Percentiles rank a stretch among this genome's conserved stretches.
Evolutionary conservation across 2,329 filamentous ascomycete species (phyloP).

Genomic region (Curvularia spicifera): DNA sequence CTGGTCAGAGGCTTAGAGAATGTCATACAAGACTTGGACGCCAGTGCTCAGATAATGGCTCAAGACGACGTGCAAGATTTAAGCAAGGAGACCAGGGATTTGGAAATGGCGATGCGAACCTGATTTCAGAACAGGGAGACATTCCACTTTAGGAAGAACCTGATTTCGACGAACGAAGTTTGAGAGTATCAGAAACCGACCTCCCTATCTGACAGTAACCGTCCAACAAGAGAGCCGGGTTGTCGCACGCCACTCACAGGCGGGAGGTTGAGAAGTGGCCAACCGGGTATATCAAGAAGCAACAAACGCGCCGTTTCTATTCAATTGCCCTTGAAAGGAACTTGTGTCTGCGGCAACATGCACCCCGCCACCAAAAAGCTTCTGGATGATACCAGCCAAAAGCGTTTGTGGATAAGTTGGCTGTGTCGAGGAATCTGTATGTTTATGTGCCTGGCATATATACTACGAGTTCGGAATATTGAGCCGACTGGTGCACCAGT

Average conservation of each 20-base stretch:
- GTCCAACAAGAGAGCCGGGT: too few species aligned
- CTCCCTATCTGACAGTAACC: not conserved
- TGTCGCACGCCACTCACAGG: not conserved
- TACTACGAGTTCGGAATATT: not conserved
- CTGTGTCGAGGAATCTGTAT: not conserved
- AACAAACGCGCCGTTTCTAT: not conserved
- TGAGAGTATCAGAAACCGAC: not conserved
- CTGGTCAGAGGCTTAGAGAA: slow-evolving; percentile 62
- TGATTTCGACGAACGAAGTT: not conserved
- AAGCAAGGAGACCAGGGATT: slow-evolving; percentile 43
- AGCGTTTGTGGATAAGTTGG: not conserved
- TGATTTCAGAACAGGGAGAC: slow-evolving; percentile 19
- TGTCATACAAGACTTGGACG: slow-evolving; percentile 64
- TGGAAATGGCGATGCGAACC: slow-evolving; percentile 47
- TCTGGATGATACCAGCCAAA: not conserved
- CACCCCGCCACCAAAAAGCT: not conserved
- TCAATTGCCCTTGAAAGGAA: not conserved
- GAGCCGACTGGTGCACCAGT: not conserved
- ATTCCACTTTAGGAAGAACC: not conserved
- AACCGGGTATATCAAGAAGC: not conserved
- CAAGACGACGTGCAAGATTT: slow-evolving; percentile 47
- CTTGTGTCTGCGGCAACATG: not conserved
- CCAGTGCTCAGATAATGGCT: slow-evolving; percentile 52
- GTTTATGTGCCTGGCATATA: not conserved
- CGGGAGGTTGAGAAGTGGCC: not conserved